Evolutionary conservation across 768 basidiomycete genomes (phyloP).

Genomic region (Russula olivacea): DNA sequence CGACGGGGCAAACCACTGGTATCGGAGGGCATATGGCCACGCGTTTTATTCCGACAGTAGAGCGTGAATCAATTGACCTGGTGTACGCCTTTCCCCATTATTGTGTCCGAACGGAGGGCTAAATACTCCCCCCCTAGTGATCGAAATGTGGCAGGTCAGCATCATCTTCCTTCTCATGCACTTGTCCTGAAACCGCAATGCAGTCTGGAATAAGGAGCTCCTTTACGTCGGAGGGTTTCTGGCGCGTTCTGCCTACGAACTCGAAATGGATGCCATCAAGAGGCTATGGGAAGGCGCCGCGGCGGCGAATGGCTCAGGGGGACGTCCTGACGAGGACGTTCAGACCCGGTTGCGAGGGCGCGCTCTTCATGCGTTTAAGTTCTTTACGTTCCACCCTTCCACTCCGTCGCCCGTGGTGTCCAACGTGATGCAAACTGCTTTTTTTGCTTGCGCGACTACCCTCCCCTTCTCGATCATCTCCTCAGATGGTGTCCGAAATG

Average conservation of each 20-base stretch:
- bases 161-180: not conserved
- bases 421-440: constrained; percentile 60
- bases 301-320: constrained; percentile 29
- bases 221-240: constrained; percentile 80
- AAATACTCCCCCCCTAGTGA: constrained; percentile 44
- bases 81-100: constrained; percentile 45
- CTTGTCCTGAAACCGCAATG: not conserved
- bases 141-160: constrained; percentile 67
- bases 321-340: constrained; percentile 36
- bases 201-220: constrained; percentile 89
- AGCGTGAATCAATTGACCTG: constrained; percentile 87
- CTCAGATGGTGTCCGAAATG: constrained; percentile 61
- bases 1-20: constrained; percentile 90
- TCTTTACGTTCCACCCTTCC: constrained; percentile 85
- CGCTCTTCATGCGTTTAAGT: constrained; percentile 74
- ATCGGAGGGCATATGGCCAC: constrained; percentile 63
- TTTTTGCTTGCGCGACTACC: constrained; percentile 58
- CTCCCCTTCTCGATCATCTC: constrained; percentile 66
- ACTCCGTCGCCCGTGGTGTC: constrained; percentile 84
- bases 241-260: constrained; percentile 76
- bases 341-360: constrained; percentile 49
- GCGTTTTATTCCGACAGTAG: constrained; percentile 92
- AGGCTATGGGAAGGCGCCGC: constrained; percentile 52
- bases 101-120: constrained; percentile 4
- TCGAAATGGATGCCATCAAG: constrained; percentile 61